Conservation (phyloP, 345 rosid genomes). For the Dovyalis caffra region DNA sequence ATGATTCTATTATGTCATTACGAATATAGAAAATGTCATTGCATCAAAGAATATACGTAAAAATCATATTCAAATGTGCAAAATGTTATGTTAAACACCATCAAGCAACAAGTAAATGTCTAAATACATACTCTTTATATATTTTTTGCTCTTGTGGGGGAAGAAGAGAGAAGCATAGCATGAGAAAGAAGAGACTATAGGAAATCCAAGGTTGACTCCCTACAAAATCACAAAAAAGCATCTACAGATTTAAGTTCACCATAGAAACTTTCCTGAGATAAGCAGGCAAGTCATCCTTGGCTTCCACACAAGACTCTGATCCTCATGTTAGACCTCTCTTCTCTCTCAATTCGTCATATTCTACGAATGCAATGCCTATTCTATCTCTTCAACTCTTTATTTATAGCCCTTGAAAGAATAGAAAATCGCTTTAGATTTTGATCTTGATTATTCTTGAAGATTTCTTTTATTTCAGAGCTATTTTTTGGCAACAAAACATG, state of each 20-base stretch:
- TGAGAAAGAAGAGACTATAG: not conserved
- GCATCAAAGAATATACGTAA: no score
- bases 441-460: not conserved
- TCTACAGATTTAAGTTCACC: not conserved
- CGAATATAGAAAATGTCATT: no score
- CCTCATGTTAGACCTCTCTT: slow-evolving; percentile 1
- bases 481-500: no score
- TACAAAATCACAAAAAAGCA: not conserved
- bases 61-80: no score
- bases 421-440: not conserved
- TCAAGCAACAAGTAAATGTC: not conserved
- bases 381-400: not conserved
- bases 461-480: no score
- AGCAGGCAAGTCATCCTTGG: slow-evolving; percentile 18
- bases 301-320: not conserved
- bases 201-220: not conserved
- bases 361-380: not conserved
- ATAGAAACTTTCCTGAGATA: not conserved
- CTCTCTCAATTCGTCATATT: not conserved
- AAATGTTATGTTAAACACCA: no score
- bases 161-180: slow-evolving; percentile 8
- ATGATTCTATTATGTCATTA: no score
- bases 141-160: not conserved
- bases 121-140: not conserved
- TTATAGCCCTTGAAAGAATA: not conserved